Percentiles rank a stretch among this genome's conserved stretches.
Conservation (phyloP, 345 rosid species). For the Brassica nigra region DNA sequence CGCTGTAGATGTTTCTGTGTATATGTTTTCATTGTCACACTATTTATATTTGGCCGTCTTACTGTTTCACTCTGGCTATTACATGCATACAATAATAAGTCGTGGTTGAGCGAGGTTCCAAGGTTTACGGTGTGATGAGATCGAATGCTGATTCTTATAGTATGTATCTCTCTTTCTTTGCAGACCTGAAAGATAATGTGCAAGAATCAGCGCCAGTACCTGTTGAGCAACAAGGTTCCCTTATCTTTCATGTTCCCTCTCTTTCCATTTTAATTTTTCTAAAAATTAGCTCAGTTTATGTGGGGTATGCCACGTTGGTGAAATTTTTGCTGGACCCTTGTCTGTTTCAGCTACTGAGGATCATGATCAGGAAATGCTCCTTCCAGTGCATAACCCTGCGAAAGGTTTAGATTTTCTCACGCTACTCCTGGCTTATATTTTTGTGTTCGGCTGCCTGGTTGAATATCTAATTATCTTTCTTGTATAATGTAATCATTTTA, state of each 20-base stretch:
- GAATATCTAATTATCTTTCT: not conserved
- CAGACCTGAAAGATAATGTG: constrained; percentile 50
- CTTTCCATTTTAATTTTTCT: not conserved
- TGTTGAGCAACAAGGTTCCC: constrained; percentile 57
- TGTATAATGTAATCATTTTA: constrained; percentile 17
- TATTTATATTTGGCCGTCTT: not conserved
- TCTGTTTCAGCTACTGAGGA: constrained; percentile 33
- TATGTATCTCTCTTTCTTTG: not conserved
- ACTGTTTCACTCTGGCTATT: not conserved
- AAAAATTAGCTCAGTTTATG: not conserved
- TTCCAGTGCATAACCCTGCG: constrained; percentile 37
- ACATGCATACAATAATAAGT: not conserved
- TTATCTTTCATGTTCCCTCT: not conserved
- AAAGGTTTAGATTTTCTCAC: constrained; percentile 31
- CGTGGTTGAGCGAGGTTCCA: not conserved
- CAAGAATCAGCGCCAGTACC: constrained; percentile 42
- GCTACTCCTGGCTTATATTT: not conserved
- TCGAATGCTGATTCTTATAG: not conserved
- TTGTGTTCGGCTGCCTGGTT: not conserved
- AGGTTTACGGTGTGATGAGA: constrained; percentile 2
- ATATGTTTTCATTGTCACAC: not conserved
- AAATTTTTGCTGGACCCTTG: not conserved
- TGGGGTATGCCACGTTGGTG: not conserved
- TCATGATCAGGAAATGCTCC: constrained; percentile 26
- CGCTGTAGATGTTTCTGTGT: not conserved